Conservation (phyloP, 2,329 filamentous ascomycete species). For the Dendrostoma leiphaemia region DNA sequence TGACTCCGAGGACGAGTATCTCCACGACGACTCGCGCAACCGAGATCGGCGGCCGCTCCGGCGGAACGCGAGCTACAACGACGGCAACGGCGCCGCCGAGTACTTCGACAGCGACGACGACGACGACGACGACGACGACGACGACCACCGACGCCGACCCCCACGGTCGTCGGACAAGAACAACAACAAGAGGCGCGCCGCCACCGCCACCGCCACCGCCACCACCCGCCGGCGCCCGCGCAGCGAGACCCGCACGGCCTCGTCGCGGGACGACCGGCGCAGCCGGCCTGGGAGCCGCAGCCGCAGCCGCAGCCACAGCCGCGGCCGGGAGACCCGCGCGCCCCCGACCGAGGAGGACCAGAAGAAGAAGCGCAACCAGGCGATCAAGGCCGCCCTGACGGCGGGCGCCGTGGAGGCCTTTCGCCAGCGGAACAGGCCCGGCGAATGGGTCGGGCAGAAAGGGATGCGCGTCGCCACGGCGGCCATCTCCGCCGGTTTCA, state of each 20-base stretch:
- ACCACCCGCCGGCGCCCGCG: background rate
- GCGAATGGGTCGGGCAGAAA: constrained; percentile 18
- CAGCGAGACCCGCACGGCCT: constrained; percentile 4
- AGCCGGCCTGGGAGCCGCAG: background rate
- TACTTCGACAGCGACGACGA: constrained; percentile 9
- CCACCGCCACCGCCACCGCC: no score
- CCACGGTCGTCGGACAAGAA: constrained; percentile 1
- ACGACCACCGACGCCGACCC: constrained; percentile 1
- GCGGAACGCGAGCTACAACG: constrained; percentile 8
- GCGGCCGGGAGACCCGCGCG: background rate
- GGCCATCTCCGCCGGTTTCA: constrained; percentile 25
- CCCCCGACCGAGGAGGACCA: background rate
- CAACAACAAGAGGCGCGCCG: background rate
- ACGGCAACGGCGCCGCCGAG: constrained; percentile 8
- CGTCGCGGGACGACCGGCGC: background rate
- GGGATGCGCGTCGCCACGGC: constrained; percentile 25
- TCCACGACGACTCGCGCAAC: constrained; percentile 1
- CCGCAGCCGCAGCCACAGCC: background rate
- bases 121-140: constrained; percentile 1
- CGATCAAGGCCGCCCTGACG: constrained; percentile 24
- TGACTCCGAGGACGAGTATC: background rate
- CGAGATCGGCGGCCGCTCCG: background rate
- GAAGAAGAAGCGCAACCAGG: constrained; percentile 19
- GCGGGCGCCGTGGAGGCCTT: constrained; percentile 25
- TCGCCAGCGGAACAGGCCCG: constrained; percentile 21